Evolutionary conservation across 2,329 filamentous ascomycete genomes (phyloP).

Genomic region (Alternaria consortialis): DNA sequence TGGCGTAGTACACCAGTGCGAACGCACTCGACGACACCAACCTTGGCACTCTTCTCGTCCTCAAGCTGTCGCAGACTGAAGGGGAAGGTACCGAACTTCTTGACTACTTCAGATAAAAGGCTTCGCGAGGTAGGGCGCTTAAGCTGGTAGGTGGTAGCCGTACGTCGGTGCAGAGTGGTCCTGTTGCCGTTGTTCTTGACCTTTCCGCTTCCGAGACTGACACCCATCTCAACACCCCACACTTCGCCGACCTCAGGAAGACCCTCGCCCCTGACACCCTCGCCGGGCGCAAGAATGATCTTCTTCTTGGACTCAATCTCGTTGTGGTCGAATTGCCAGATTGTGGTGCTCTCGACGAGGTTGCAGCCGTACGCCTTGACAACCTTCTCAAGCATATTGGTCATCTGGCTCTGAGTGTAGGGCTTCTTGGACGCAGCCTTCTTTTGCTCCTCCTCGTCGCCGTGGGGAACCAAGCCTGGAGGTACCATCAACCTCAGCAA

Average conservation of each 20-base stretch:
- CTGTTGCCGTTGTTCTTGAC: constrained; percentile 89
- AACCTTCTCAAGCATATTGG: constrained; percentile 86
- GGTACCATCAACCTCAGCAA: constrained; percentile 90
- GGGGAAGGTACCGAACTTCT: constrained; percentile 97
- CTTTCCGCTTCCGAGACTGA: constrained; percentile 91
- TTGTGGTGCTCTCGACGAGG: constrained; percentile 96
- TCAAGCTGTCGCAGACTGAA: constrained; percentile 97
- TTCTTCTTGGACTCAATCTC: constrained; percentile 99
- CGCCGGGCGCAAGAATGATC: constrained; percentile 88
- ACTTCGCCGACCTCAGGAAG: constrained; percentile 88
- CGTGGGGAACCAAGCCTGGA: constrained; percentile 81
- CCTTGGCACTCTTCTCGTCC: constrained; percentile 93
- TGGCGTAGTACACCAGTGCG: constrained; percentile 90
- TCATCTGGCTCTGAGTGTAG: constrained; percentile 86
- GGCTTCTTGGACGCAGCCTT: constrained; percentile 83
- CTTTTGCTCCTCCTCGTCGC: constrained; percentile 93
- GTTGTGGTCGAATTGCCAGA: constrained; percentile 95
- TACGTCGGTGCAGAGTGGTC: constrained; percentile 91
- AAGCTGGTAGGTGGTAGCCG: constrained; percentile 87
- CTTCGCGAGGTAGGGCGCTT: constrained; percentile 95
- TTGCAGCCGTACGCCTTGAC: constrained; percentile 90
- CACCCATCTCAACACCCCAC: constrained; percentile 96
- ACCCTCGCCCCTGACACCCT: constrained; percentile 91
- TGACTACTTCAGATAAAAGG: constrained; percentile 91
- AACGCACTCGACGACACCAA: constrained; percentile 96